Percentiles rank a stretch among this genome's conserved stretches.
Conservation (phyloP, 2,329 filamentous ascomycete species). For the Colletotrichum sojae region DNA sequence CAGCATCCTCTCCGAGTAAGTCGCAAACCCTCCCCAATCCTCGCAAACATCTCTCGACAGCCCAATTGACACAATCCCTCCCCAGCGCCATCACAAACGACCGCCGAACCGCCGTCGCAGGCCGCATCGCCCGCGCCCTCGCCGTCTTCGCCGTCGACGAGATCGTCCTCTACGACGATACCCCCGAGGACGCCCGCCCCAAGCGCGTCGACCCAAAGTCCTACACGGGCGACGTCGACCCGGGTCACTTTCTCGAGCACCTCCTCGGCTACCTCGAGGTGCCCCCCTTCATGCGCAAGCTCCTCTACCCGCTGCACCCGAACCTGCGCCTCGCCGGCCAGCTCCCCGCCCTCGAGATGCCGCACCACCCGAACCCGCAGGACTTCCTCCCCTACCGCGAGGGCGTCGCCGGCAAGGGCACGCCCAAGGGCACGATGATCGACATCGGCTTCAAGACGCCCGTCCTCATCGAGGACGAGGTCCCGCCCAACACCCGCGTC, state of each 20-base stretch:
- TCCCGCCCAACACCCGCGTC: conserved; percentile 80
- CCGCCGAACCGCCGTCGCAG: conserved; percentile 80
- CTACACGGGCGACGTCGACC: conserved; percentile 80
- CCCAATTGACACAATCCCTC: background rate
- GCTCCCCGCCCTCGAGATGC: conserved; percentile 85
- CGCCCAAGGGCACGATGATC: conserved; percentile 65
- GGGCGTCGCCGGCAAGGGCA: conserved; percentile 74
- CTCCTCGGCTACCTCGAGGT: conserved; percentile 87
- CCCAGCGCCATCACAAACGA: conserved; percentile 79
- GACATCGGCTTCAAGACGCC: conserved; percentile 71
- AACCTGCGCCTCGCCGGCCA: conserved; percentile 82
- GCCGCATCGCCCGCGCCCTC: conserved; percentile 83
- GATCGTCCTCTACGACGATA: conserved; percentile 85
- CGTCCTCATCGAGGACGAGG: conserved; percentile 69
- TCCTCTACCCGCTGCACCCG: conserved; percentile 83
- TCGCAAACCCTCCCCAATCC: conserved; percentile 6
- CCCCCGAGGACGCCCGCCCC: conserved; percentile 61
- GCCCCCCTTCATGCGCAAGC: conserved; percentile 83
- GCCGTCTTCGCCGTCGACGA: conserved; percentile 90
- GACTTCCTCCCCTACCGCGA: conserved; percentile 88
- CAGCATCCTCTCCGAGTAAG: conserved; percentile 82
- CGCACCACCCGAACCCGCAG: conserved; percentile 82
- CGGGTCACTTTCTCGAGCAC: conserved; percentile 84
- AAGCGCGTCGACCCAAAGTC: conserved; percentile 63
- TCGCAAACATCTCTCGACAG: background rate